Base-by-base conservation (phyloP, 176 grass and related monocot genomes). In the Aechmea fasciata region DNA sequence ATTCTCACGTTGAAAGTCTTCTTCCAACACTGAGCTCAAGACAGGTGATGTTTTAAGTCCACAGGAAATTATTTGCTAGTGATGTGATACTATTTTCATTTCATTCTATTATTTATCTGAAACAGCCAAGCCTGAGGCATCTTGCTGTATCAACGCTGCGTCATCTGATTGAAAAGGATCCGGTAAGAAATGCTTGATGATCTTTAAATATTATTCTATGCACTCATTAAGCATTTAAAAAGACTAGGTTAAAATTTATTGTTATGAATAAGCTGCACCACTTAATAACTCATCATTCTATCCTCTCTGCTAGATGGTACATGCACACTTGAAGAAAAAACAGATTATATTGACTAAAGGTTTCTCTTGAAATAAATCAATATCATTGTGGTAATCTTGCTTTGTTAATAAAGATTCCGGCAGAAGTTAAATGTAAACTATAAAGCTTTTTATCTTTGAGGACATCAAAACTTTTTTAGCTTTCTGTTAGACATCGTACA, bases 121-220 rank as follows among this genome's bases (percentile, higher is more conserved):
- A 66, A 87, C 83, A 97, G 94, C 89, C 94, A 78, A 92, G 79
- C 51, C 84, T 92, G 78, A 87, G 94, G 72, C 80, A 92, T 87
- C 87, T 97, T 65, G 89, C 89, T 75, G 82, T 83, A 48, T 92
- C 86, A 9, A 92, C 89, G 53, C 74, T 92, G 49, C 74, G 20
- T n/a, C 89, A 97, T 87, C 82, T 97, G 57, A 90, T 97, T 81
- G 94, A 92, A 81, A 87, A 84, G 76, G 84, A 92, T 48, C 84
- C 86, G 74, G 88, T 92, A 91, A 92, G 81, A 78, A 63, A 78
- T 69, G 69, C 65, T 69, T 70, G 65, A 41, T 47, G 51, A 14
- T 57, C 14, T 41, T 41, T 41, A 41, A 57, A 41, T 41, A 41
- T 41, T 41, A 41, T 41, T 7, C 33, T 41, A 41, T 41, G 33